Evolutionary conservation across 73 alveolate genomes (phyloP), one percentile per base, ranked within the genome.

Genomic region (Breviolum minutum): DNA sequence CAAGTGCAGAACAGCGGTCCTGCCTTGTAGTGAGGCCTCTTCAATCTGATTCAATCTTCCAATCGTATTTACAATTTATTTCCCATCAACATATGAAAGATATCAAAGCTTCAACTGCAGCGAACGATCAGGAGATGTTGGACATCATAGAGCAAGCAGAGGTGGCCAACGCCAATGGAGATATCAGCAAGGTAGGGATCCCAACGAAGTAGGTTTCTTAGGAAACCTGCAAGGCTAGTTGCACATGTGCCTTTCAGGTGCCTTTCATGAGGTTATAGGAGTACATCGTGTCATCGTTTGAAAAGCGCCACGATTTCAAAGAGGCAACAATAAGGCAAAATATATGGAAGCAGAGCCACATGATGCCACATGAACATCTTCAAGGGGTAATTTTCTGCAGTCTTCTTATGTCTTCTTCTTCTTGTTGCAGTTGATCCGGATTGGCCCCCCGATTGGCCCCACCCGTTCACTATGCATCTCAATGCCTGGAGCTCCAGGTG

Each of bases 131-230:
- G 97, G 97, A 91, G 97, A 91, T 91, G 97, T 61, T 91, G 97
- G 97, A 91, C 88, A 91, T 91, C 77, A 91, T 91, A 27, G 97
- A 91, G 40, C 40, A 24, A 60, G 99, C 99, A 12, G 99, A 94
- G 17, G 99, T 94, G 63, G 99, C 99, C 84, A 61, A 32, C 8
- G 99, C 99, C n/a, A 29, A 74, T n/a, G 99, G 99, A 48, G 94
- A 88, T 17, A 60, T 62, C 63, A 69, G 54, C 71, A 81, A 63
- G 63, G 96, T 82, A 9, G 27, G 95, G 60, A 40, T 40, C 54
- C 54, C 54, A 40, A 40, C 54, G 3, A 10, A 77, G 86, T 76
- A 7, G 80, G 80, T 26, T 30, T 70, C 16, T 11, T 26, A 30
- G 30, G 22, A 30, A 11, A 10, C 9, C 19, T 13, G 7, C 19